phyloP scores from a whole-genome alignment of 441 rosid species.

The Populus hybrid region DNA sequence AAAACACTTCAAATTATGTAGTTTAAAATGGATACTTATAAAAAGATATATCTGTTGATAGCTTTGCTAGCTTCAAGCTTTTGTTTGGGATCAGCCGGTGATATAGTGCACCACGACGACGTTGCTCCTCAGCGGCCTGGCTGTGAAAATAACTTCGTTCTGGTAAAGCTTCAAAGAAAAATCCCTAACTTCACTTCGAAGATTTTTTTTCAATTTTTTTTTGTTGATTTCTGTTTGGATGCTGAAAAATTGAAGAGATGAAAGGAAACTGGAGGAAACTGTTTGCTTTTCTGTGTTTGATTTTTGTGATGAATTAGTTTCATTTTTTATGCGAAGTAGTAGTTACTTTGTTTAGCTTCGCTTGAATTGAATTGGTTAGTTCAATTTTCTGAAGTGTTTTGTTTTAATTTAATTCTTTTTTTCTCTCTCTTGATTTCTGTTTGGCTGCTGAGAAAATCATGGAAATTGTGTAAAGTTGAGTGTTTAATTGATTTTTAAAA shows the following conservation, averaged over 20 bases:
- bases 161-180: constrained; percentile 40
- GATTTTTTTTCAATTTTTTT: constrained; percentile 13
- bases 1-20: neutral
- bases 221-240: neutral
- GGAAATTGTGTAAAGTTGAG: neutral
- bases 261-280: neutral
- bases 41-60: constrained; percentile 13
- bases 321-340: neutral
- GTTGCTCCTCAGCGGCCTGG: constrained; percentile 92
- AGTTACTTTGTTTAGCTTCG: neutral
- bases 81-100: constrained; percentile 57
- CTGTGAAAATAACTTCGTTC: constrained; percentile 90
- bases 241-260: neutral
- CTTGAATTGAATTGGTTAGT: neutral
- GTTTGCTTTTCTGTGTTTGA: neutral
- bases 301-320: neutral
- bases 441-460: constrained; percentile 14
- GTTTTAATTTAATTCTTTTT: neutral
- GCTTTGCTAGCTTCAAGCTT: constrained; percentile 31
- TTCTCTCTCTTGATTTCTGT: constrained; percentile 15
- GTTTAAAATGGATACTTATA: constrained; percentile 17
- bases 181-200: constrained; percentile 15
- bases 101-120: constrained; percentile 86
- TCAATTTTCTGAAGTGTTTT: neutral
- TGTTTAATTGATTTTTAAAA: neutral